A percentile compares a stretch with the other conserved stretches of the same genome.
Conservation (phyloP, 1,284 basidiomycete genomes). For the Marasmius sp. region DNA sequence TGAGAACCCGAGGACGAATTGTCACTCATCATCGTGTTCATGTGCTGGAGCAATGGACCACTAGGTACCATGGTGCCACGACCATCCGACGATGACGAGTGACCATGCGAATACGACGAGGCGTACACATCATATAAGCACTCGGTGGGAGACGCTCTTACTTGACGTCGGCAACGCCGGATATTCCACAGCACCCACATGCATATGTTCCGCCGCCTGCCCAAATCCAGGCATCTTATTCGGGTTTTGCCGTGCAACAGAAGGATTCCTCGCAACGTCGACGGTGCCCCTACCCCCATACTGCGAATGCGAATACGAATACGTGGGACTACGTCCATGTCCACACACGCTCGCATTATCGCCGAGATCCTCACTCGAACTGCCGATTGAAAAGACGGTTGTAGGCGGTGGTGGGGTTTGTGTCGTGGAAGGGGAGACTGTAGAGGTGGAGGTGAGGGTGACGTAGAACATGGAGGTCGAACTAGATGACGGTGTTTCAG, state of each 20-base stretch:
- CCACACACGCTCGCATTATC: conserved; percentile 3
- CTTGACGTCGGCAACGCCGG: not conserved
- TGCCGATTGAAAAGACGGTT: not conserved
- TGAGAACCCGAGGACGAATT: conserved; percentile 7
- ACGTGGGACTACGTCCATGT: conserved; percentile 3
- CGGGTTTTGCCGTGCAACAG: not conserved
- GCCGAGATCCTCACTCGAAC: not conserved
- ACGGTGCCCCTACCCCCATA: not conserved
- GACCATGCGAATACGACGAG: conserved; percentile 1
- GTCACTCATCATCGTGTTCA: not conserved
- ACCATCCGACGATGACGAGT: conserved; percentile 2
- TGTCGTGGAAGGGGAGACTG: not conserved
- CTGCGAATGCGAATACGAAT: not conserved
- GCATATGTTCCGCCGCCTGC: conserved; percentile 9
- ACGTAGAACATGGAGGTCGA: not conserved
- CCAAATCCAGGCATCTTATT: conserved; percentile 11
- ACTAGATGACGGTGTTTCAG: not conserved
- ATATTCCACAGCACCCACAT: not conserved
- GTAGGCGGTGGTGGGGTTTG: not conserved
- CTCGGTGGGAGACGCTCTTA: not conserved
- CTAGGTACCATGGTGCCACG: not conserved
- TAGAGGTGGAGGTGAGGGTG: not conserved
- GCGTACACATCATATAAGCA: not conserved
- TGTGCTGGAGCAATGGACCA: not conserved
- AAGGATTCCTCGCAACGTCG: not conserved